Evolutionary conservation across 1,284 basidiomycete species (phyloP).

Genomic region (Apiotrichum veenhuisii): DNA sequence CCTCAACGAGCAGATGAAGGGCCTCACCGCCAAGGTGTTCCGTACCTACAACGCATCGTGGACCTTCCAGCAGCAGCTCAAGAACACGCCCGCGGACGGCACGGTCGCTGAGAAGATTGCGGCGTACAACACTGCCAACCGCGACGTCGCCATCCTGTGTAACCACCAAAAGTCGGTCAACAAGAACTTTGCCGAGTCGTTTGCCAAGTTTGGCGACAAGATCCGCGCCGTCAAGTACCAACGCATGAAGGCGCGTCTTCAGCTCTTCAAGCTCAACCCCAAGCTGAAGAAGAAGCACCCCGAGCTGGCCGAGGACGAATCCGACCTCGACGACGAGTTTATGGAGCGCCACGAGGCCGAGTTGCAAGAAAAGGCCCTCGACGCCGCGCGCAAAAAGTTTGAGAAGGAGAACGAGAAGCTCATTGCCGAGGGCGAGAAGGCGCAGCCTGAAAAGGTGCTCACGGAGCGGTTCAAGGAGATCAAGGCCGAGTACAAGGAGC

Average conservation of each 20-base stretch:
- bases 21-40: constrained; percentile 94
- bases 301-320: constrained; percentile 72
- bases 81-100: constrained; percentile 66
- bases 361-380: constrained; percentile 73
- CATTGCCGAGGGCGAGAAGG: constrained; percentile 62
- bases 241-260: constrained; percentile 82
- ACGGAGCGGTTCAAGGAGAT: constrained; percentile 73
- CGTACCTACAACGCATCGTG: constrained; percentile 97
- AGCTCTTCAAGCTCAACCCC: constrained; percentile 67
- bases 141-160: constrained; percentile 90
- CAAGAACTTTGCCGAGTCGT: constrained; percentile 84
- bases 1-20: constrained; percentile 86
- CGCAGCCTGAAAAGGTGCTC: constrained; percentile 64
- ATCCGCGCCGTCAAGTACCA: constrained; percentile 80
- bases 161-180: constrained; percentile 94
- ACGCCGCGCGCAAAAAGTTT: constrained; percentile 83
- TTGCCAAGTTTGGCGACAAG: constrained; percentile 86
- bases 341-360: constrained; percentile 77
- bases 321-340: constrained; percentile 89
- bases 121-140: constrained; percentile 92
- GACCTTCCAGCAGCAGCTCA: constrained; percentile 85
- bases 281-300: constrained; percentile 78
- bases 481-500: constrained; percentile 68
- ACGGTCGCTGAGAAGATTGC: constrained; percentile 88
- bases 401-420: constrained; percentile 83